A percentile compares a stretch with the other conserved stretches of the same genome.
phyloP scores from a whole-genome alignment of 768 basidiomycete genomes.

The Dioszegia aurantiaca region DNA sequence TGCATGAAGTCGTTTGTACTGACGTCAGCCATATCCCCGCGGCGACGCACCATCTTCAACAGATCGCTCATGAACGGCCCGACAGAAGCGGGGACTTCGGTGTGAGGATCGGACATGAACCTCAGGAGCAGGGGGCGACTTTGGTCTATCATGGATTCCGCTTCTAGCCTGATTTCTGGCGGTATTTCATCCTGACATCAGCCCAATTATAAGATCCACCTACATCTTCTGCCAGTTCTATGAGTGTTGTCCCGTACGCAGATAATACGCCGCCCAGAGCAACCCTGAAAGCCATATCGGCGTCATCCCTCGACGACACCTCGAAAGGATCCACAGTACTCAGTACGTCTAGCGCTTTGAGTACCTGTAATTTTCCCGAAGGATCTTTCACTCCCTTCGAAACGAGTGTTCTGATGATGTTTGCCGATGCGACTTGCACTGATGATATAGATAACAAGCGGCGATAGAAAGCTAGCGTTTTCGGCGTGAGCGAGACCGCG shows the following conservation, averaged over 20 bases:
- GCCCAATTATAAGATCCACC: constrained; percentile 27
- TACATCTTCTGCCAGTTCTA: constrained; percentile 77
- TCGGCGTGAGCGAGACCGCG: constrained; percentile 86
- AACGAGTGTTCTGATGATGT: constrained; percentile 77
- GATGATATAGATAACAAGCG: constrained; percentile 70
- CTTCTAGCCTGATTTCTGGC: constrained; percentile 65
- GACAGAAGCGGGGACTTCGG: constrained; percentile 81
- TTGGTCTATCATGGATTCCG: constrained; percentile 63
- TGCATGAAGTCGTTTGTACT: constrained; percentile 71
- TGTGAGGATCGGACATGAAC: constrained; percentile 84
- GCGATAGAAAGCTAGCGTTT: constrained; percentile 80
- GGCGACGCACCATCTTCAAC: constrained; percentile 66
- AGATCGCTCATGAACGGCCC: constrained; percentile 75
- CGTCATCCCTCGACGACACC: constrained; percentile 56
- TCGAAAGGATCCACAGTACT: constrained; percentile 67
- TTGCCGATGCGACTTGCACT: constrained; percentile 75
- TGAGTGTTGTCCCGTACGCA: constrained; percentile 73
- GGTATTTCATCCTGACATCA: constrained; percentile 50
- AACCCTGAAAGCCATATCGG: constrained; percentile 83
- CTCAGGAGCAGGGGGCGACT: constrained; percentile 76
- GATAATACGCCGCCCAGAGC: constrained; percentile 81
- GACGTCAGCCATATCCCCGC: not conserved
- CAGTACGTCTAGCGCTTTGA: constrained; percentile 82
- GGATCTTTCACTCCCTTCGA: constrained; percentile 90
- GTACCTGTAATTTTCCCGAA: constrained; percentile 78